Evolutionary conservation across 2,329 filamentous ascomycete genomes (phyloP).

Genomic region (Aureobasidium lini): DNA sequence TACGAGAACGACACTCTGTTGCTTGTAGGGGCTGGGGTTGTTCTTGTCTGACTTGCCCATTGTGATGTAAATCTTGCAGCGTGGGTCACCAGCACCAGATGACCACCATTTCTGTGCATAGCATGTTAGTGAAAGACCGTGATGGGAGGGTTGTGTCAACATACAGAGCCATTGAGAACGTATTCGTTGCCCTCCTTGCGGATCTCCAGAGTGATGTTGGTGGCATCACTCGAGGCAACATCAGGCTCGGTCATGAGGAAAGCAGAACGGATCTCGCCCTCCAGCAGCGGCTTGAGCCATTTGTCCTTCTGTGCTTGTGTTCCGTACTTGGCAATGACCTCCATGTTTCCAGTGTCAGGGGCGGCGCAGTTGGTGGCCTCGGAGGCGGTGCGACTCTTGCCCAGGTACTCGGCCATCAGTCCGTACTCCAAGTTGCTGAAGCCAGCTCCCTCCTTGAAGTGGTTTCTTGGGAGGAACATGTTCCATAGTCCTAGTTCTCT

Average conservation of each 20-base stretch:
- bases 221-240: conserved; percentile 44
- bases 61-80: conserved; percentile 89
- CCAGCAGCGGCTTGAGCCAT: conserved; percentile 43
- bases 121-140: background rate
- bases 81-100: conserved; percentile 83
- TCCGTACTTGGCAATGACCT: conserved; percentile 47
- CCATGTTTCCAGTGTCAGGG: conserved; percentile 46
- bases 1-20: conserved; percentile 90
- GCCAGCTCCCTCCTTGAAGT: conserved; percentile 91
- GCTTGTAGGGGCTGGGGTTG: conserved; percentile 71
- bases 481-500: conserved; percentile 87
- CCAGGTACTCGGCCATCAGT: conserved; percentile 92
- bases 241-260: conserved; percentile 48
- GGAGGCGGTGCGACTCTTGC: conserved; percentile 73
- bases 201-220: conserved; percentile 58
- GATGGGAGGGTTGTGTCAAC: conserved; percentile 21
- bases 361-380: conserved; percentile 71
- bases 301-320: conserved; percentile 42
- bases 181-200: conserved; percentile 77
- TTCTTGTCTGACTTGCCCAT: conserved; percentile 85
- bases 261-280: conserved; percentile 42
- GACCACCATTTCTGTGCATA: conserved; percentile 89
- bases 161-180: conserved; percentile 76
- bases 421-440: conserved; percentile 96
- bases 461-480: conserved; percentile 90